Conservation (phyloP, 345 rosid species). For the Conringia planisiliqua region DNA sequence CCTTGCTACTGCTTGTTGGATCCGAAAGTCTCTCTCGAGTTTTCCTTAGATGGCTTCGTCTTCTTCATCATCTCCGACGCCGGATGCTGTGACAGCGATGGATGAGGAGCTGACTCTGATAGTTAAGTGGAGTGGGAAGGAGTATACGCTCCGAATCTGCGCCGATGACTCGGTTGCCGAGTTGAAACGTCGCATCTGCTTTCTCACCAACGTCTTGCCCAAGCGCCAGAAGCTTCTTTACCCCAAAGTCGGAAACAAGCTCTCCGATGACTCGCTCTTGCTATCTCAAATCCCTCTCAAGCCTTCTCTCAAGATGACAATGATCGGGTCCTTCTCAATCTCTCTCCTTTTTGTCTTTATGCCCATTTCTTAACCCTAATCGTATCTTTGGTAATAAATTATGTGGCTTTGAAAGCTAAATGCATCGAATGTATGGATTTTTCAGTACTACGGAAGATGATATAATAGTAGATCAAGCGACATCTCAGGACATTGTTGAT, state of each 20-base stretch:
- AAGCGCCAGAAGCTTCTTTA: slow-evolving; percentile 95
- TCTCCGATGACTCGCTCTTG: slow-evolving; percentile 68
- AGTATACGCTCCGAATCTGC: slow-evolving; percentile 79
- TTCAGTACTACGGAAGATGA: slow-evolving; percentile 84
- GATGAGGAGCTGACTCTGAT: slow-evolving; percentile 80
- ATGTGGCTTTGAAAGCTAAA: neutral
- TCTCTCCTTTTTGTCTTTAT: neutral
- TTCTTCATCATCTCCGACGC: slow-evolving; percentile 25
- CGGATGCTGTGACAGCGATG: slow-evolving; percentile 28
- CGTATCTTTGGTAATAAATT: neutral
- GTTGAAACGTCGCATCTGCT: slow-evolving; percentile 86
- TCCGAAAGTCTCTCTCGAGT: neutral
- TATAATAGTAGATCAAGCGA: slow-evolving; percentile 72
- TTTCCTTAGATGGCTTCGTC: slow-evolving; percentile 8
- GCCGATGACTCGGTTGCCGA: slow-evolving; percentile 89
- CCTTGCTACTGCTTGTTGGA: neutral
- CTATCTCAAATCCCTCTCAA: slow-evolving; percentile 79
- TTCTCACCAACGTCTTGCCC: slow-evolving; percentile 77
- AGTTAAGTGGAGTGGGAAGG: slow-evolving; percentile 93
- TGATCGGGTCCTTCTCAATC: slow-evolving; percentile 62
- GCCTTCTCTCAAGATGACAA: slow-evolving; percentile 89
- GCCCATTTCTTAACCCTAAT: slow-evolving; percentile 15
- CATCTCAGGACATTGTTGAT: slow-evolving; percentile 78
- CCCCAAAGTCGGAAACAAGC: slow-evolving; percentile 82
- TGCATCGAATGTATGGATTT: neutral